Evolutionary conservation across 1,284 basidiomycete genomes (phyloP), one percentile per base, ranked within the genome.

Genomic region (Tilletia horrida): DNA sequence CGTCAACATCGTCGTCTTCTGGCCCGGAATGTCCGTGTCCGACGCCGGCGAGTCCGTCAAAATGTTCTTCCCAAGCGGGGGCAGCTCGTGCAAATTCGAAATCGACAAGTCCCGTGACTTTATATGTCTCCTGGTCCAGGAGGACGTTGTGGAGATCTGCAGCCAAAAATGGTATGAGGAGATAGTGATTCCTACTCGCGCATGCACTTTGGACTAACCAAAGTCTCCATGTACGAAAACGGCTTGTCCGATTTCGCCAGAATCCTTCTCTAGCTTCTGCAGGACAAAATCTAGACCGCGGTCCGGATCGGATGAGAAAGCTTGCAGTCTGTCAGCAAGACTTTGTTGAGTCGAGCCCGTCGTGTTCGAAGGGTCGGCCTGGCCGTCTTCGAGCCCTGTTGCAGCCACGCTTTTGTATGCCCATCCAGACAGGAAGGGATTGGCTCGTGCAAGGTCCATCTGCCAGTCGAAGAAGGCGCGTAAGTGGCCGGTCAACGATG

Each of bases 151-250:
- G 50, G 23, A 52, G 23, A 27, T 52, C 50, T 52, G 50, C 18
- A 25, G 47, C n/a, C 8, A 25, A 48, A 7, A 48, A 48, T n/a
- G 18, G 23, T 48, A 8, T 25, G 8, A 25, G 7, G 50, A 25
- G 21, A 52, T 11, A 11, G 4, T 40, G 4, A 6, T 40, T 11
- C 11, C 35, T 40, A 11, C 35, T 40, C 35, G 6, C 11, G 11
- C 35, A 40, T 11, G 35, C 11, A 11, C 35, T 40, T 11, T n/a
- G 18, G 2, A 27, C 50, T n/a, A 4, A 52, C 50, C 50, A 27
- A 52, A 27, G 50, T 52, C 50, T 25, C 50, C 50, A 27, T 52
- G 50, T 27, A 52, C 50, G 50, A 52, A 52, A 21, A 52, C 50
- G 14, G 50, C n/a, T 23, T 27, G 50, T 13, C 23, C 50, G 7